Percentiles rank a stretch among this genome's conserved stretches.
phyloP scores from a whole-genome alignment of 2,329 filamentous ascomycete species.

The Exophiala mesophila region DNA sequence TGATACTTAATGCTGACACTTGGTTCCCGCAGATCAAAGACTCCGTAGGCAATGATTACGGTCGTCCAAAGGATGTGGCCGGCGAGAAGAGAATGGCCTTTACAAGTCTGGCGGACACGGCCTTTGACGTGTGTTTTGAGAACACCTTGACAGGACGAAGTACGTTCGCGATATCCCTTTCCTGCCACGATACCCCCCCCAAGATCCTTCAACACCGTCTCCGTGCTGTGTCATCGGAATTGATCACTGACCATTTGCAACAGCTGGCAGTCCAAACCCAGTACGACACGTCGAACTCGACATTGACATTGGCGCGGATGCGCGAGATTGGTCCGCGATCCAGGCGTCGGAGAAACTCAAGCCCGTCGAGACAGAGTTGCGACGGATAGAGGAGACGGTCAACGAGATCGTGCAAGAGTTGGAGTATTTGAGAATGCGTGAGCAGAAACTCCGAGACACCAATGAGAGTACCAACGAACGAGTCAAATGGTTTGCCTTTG shows the following conservation, averaged over 20 bases:
- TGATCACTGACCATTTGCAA: no score
- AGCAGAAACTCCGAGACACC: constrained; percentile 95
- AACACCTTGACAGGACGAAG: constrained; percentile 65
- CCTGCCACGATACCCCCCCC: neutral
- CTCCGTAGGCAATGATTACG: constrained; percentile 93
- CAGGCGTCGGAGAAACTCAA: constrained; percentile 96
- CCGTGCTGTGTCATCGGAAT: no score
- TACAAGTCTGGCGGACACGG: constrained; percentile 83
- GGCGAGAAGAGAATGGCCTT: constrained; percentile 93
- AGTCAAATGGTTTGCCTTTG: constrained; percentile 97
- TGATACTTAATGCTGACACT: no score
- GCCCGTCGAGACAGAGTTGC: constrained; percentile 90
- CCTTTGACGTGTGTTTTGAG: constrained; percentile 95
- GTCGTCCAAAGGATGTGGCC: constrained; percentile 79
- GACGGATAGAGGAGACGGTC: constrained; percentile 86
- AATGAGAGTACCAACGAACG: constrained; percentile 99
- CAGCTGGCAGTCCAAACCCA: constrained; percentile 38
- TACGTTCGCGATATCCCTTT: constrained; percentile 44
- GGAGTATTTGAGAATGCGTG: constrained; percentile 85
- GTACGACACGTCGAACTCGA: constrained; percentile 81
- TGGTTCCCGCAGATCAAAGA: constrained; percentile 91
- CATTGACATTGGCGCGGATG: constrained; percentile 93
- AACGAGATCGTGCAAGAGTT: constrained; percentile 86
- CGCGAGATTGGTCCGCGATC: constrained; percentile 96
- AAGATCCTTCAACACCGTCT: no score